phyloP scores from a whole-genome alignment of 2,329 filamentous ascomycete genomes.

The Diplodia mutila region DNA sequence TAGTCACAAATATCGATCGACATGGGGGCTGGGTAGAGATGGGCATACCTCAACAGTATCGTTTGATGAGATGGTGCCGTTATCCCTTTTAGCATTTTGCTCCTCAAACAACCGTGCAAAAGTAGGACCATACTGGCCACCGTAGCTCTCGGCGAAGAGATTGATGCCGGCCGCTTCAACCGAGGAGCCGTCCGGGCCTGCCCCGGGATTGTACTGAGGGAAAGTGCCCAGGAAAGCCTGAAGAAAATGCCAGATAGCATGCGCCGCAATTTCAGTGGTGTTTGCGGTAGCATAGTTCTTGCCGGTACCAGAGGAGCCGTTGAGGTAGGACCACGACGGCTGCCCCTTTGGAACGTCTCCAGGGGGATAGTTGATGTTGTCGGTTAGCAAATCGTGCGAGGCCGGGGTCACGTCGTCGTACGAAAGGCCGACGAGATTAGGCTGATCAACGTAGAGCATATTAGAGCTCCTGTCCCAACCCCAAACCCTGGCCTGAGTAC shows the following conservation, averaged over 20 bases:
- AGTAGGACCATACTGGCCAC: conserved; percentile 70
- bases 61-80: conserved; percentile 54
- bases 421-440: conserved; percentile 71
- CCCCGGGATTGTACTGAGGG: conserved; percentile 60
- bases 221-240: conserved; percentile 64
- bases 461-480: conserved; percentile 67
- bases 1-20: neutral
- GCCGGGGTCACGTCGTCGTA: conserved; percentile 65
- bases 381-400: conserved; percentile 41
- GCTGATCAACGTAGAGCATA: conserved; percentile 65
- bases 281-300: conserved; percentile 57
- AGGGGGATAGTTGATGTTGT: conserved; percentile 47
- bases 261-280: conserved; percentile 60
- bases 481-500: conserved; percentile 63
- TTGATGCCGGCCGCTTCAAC: conserved; percentile 60
- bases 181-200: conserved; percentile 40
- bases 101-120: conserved; percentile 63
- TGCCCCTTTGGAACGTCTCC: conserved; percentile 36
- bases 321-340: conserved; percentile 52
- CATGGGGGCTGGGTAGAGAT: neutral
- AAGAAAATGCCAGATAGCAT: conserved; percentile 67
- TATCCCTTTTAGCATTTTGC: conserved; percentile 63
- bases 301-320: conserved; percentile 68
- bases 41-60: conserved; percentile 50
- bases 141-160: conserved; percentile 71